phyloP scores from a whole-genome alignment of 345 rosid species.

The Punica granatum region DNA sequence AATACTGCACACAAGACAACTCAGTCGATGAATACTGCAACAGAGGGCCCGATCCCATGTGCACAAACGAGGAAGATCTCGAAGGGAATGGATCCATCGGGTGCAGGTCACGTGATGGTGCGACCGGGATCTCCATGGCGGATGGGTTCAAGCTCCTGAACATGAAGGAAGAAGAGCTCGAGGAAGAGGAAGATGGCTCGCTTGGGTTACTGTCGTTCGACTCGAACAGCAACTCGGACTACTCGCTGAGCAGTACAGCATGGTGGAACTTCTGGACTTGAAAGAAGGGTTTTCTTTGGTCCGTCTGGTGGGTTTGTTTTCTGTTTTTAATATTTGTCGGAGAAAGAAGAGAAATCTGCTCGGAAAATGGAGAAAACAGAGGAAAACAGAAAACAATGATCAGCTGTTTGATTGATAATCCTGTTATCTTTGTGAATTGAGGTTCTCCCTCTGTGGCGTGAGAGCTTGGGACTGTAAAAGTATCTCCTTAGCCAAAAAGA shows the following conservation, averaged over 20 bases:
- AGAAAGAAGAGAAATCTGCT: background rate
- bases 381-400: too few relatives aligned
- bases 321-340: background rate
- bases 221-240: constrained; percentile 36
- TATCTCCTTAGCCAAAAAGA: too few relatives aligned
- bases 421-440: background rate
- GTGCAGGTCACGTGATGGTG: background rate
- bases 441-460: background rate
- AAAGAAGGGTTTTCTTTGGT: background rate
- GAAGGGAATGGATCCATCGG: background rate
- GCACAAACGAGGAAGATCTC: background rate
- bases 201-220: constrained; percentile 24
- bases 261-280: constrained; percentile 56
- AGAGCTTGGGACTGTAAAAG: too few relatives aligned
- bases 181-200: constrained; percentile 21
- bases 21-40: constrained; percentile 25
- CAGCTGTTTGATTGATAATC: background rate
- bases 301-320: background rate
- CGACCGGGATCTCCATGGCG: constrained; percentile 18
- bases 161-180: constrained; percentile 23
- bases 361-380: background rate
- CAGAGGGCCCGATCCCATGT: constrained; percentile 13
- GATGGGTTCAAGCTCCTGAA: constrained; percentile 19
- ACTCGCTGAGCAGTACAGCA: constrained; percentile 26
- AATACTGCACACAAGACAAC: constrained; percentile 14